Conservation (phyloP, 2,329 filamentous ascomycete species). For the Aspergillus sojae region DNA sequence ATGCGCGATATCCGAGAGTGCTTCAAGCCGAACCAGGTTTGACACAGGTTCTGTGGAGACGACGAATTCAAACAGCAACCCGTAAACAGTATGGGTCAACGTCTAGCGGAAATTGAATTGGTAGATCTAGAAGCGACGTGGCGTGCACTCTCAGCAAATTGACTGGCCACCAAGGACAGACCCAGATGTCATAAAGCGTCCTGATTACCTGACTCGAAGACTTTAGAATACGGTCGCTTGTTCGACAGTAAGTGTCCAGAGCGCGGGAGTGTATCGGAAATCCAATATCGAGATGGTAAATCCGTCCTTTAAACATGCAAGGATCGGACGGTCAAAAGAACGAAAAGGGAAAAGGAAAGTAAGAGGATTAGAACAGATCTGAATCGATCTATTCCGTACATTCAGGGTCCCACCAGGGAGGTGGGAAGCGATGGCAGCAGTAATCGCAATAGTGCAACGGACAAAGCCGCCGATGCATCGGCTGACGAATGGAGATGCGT, state of each 20-base stretch:
- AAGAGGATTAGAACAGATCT: slow-evolving; percentile 1
- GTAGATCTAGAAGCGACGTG: not conserved
- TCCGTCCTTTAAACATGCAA: slow-evolving; percentile 1
- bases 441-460: slow-evolving; percentile 8
- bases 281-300: not conserved
- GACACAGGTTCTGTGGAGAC: not conserved
- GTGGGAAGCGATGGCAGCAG: slow-evolving; percentile 3
- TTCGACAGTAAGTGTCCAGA: not conserved
- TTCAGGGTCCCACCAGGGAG: slow-evolving; percentile 1
- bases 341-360: slow-evolving; percentile 3
- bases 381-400: slow-evolving; percentile 13
- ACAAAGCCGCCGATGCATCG: slow-evolving; percentile 17
- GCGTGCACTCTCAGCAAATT: not conserved
- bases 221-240: not conserved
- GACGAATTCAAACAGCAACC: not conserved
- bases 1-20: not conserved
- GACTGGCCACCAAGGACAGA: not conserved
- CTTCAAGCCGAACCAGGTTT: not conserved
- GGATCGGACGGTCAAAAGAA: not conserved
- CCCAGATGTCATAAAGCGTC: not conserved
- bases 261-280: not conserved
- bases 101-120: not conserved
- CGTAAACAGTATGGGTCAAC: not conserved
- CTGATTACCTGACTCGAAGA: not conserved
- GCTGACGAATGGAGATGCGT: slow-evolving; percentile 24